Percentiles rank a stretch among this genome's conserved stretches.
Conservation (phyloP, 805 yeast species). For the Monosporozyma yasuniensis region DNA sequence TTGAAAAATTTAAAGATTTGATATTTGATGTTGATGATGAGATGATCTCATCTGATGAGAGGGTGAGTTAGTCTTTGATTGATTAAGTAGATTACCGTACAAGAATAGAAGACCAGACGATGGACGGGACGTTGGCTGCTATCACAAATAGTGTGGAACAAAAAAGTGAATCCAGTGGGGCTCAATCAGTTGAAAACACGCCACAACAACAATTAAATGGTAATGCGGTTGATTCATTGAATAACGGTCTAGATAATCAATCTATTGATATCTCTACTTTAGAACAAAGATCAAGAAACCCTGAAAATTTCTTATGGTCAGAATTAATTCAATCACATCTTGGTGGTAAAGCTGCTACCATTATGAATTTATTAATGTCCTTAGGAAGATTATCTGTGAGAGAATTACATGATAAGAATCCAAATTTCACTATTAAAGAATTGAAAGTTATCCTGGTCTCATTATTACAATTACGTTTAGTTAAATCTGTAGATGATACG, state of each 20-base stretch:
- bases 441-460: conserved; percentile 65
- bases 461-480: conserved; percentile 70
- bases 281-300: conserved; percentile 46
- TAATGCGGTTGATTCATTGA: neutral
- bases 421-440: conserved; percentile 39
- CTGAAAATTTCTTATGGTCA: conserved; percentile 51
- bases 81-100: neutral
- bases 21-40: neutral
- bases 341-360: conserved; percentile 65
- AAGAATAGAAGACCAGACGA: neutral
- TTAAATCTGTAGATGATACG: conserved; percentile 51
- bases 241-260: conserved; percentile 2
- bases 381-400: conserved; percentile 55
- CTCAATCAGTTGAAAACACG: neutral
- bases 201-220: neutral
- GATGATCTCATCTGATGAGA: neutral
- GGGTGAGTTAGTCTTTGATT: no score
- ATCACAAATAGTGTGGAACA: conserved; percentile 4
- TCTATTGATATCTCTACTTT: conserved; percentile 18
- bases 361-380: conserved; percentile 52
- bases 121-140: neutral
- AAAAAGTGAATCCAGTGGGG: neutral
- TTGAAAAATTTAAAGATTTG: no score
- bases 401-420: conserved; percentile 39
- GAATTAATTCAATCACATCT: conserved; percentile 44